phyloP scores from a whole-genome alignment of 352 stramenopile species.

The Globisporangium nunn region DNA sequence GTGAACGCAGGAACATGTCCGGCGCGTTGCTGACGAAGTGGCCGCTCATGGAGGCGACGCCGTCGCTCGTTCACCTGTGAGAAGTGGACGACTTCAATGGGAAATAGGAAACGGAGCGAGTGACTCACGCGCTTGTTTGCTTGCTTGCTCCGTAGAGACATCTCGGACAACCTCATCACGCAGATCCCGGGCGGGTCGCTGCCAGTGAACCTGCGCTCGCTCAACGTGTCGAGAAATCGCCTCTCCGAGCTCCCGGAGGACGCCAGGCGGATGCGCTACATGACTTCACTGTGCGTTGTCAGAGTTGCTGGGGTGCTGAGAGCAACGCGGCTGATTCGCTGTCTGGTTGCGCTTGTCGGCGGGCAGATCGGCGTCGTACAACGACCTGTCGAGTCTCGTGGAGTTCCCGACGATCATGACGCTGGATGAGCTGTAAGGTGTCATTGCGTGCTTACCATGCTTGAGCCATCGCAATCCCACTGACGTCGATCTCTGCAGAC shows the following conservation, averaged over 20 bases:
- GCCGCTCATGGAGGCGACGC: constrained; percentile 8
- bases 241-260: constrained; percentile 7
- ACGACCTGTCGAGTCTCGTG: constrained; percentile 4
- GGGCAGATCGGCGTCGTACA: constrained; percentile 10
- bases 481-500: not conserved
- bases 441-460: not conserved
- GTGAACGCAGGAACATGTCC: constrained; percentile 8
- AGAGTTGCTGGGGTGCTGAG: not conserved
- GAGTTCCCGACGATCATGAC: constrained; percentile 11
- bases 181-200: constrained; percentile 6
- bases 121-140: not conserved
- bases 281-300: constrained; percentile 6
- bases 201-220: constrained; percentile 3
- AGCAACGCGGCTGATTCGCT: not conserved
- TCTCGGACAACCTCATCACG: constrained; percentile 7
- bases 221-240: constrained; percentile 13
- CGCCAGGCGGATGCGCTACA: constrained; percentile 10
- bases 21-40: constrained; percentile 6
- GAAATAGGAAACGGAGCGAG: not conserved
- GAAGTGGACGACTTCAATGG: not conserved
- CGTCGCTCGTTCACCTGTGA: constrained; percentile 11
- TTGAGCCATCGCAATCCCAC: too few relatives aligned
- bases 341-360: not conserved
- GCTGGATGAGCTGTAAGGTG: constrained; percentile 10
- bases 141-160: constrained; percentile 2